Evolutionary conservation across 495 filamentous ascomycete genomes (phyloP).

Genomic region (Penicillium taxi): DNA sequence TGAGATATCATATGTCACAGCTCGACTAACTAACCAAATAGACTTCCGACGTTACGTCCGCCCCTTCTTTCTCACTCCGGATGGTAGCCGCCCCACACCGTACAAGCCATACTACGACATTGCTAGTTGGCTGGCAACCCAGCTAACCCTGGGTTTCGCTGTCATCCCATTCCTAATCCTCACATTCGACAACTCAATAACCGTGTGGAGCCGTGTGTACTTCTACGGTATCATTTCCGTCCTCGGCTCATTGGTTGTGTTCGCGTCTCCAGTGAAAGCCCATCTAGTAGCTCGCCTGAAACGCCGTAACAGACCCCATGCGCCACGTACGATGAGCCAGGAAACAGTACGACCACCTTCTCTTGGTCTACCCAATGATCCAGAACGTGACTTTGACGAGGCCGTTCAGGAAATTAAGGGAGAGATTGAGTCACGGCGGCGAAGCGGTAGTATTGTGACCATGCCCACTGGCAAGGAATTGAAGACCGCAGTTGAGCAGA

Average conservation of each 20-base stretch:
- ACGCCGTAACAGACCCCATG: constrained; percentile 38
- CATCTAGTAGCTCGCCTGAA: constrained; percentile 53
- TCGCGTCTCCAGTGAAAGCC: constrained; percentile 66
- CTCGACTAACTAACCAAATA: constrained; percentile 25
- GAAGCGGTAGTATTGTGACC: constrained; percentile 41
- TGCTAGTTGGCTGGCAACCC: constrained; percentile 69
- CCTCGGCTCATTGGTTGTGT: constrained; percentile 58
- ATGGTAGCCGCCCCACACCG: constrained; percentile 53
- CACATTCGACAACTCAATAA: constrained; percentile 53
- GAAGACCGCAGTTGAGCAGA: constrained; percentile 39
- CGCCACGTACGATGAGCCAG: constrained; percentile 20
- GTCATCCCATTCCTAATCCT: constrained; percentile 79
- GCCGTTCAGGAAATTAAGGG: constrained; percentile 64
- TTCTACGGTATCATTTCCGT: constrained; percentile 74
- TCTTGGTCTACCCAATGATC: constrained; percentile 72
- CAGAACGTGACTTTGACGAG: constrained; percentile 69
- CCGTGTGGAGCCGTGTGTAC: constrained; percentile 78
- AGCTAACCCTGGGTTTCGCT: constrained; percentile 73
- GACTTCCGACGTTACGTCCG: constrained; percentile 84
- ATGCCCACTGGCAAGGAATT: constrained; percentile 42
- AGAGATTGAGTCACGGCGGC: constrained; percentile 56
- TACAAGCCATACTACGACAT: constrained; percentile 84
- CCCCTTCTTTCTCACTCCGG: constrained; percentile 82
- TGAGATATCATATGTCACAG: neutral
- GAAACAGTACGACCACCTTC: constrained; percentile 44